Conservation (phyloP, 306 rosid genomes). For the Castanospermum australe region DNA sequence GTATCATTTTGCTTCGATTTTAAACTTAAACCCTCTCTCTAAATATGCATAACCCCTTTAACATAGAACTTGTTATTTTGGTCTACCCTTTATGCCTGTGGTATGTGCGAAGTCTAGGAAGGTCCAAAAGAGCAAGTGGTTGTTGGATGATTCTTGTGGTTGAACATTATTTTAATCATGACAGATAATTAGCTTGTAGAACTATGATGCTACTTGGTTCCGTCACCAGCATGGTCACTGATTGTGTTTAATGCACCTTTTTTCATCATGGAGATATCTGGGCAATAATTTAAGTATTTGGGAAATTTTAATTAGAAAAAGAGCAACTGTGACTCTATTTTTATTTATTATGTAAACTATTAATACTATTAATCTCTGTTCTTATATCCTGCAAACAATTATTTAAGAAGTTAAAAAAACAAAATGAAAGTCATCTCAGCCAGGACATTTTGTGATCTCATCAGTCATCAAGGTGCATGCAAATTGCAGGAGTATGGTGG, state of each 20-base stretch:
- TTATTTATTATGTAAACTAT: too few relatives aligned
- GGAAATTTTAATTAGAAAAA: background rate
- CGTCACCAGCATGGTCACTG: background rate
- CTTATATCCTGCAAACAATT: background rate
- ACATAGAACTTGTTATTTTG: background rate
- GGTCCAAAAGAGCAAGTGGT: slow-evolving; percentile 29
- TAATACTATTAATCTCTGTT: background rate
- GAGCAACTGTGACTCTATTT: background rate
- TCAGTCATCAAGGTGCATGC: background rate
- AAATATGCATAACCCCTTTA: background rate
- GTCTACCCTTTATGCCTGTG: slow-evolving; percentile 29
- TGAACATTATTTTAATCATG: slow-evolving; percentile 47
- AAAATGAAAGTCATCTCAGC: background rate
- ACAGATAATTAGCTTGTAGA: slow-evolving; percentile 32
- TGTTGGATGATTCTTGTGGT: slow-evolving; percentile 37
- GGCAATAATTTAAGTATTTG: background rate
- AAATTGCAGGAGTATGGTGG: background rate
- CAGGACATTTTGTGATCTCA: background rate
- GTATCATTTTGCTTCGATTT: background rate
- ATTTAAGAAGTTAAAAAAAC: background rate
- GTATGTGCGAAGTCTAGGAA: background rate
- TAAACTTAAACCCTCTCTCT: too few relatives aligned
- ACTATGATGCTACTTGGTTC: too few relatives aligned
- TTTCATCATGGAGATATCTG: slow-evolving; percentile 32
- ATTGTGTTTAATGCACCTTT: background rate